These are phyloP conservation scores for Aspergillus nidulans DNA, from an alignment of 495 filamentous ascomycete genomes.

Conservation along the genomic window DNA sequence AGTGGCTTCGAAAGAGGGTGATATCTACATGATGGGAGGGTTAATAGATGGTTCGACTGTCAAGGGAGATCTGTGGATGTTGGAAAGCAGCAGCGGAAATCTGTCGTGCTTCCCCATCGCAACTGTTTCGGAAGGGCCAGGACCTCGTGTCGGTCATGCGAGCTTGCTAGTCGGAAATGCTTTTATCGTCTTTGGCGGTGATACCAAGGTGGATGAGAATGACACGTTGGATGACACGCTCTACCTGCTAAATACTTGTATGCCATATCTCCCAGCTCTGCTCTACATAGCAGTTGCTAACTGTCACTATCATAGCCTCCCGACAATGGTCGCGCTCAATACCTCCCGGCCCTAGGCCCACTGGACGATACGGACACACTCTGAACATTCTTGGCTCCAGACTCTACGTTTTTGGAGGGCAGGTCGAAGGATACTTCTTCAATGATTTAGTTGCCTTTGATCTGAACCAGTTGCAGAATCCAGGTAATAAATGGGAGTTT, in stretches of 20 bases:
- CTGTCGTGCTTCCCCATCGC: constrained; percentile 87
- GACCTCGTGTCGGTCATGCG: constrained; percentile 91
- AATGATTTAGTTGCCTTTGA: constrained; percentile 98
- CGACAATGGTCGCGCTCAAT: constrained; percentile 95
- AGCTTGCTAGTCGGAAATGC: constrained; percentile 96
- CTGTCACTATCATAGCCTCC: constrained; percentile 57
- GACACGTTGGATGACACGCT: constrained; percentile 92
- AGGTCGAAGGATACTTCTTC: constrained; percentile 96
- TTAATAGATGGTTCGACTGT: constrained; percentile 90
- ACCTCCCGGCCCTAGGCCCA: constrained; percentile 74
- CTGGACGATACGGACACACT: constrained; percentile 93
- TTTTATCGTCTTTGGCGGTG: constrained; percentile 98
- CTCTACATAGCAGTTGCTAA: constrained; percentile 3
- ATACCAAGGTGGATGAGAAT: constrained; percentile 91
- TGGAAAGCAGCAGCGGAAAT: constrained; percentile 78
- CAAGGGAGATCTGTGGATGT: constrained; percentile 96
- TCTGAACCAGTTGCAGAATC: constrained; percentile 83
- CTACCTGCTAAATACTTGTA: constrained; percentile 97
- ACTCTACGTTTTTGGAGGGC: constrained; percentile 95
- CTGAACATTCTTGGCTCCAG: constrained; percentile 94
- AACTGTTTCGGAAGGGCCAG: constrained; percentile 89
- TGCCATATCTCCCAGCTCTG: constrained; percentile 26
- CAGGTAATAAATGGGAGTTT: constrained; percentile 88
- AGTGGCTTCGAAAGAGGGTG: constrained; percentile 88
- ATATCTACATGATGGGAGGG: constrained; percentile 97